These are phyloP conservation scores for Dendryphion nanum DNA, from an alignment of 2,329 filamentous ascomycete genomes.

Conservation along the genomic window DNA sequence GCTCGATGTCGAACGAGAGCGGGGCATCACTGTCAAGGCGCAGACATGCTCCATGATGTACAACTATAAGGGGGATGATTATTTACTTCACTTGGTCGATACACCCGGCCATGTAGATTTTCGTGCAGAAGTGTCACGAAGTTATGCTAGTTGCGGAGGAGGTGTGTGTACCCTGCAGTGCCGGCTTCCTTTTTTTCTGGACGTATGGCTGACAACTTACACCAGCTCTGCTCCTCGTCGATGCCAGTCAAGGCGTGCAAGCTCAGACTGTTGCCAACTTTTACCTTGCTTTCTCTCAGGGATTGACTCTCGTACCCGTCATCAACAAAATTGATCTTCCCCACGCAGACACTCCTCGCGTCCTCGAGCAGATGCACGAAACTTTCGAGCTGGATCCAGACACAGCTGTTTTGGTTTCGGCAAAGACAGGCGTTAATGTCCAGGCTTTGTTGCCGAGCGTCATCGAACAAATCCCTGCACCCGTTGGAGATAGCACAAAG, in stretches of 20 bases:
- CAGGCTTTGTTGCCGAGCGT: conserved; percentile 79
- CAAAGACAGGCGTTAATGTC: conserved; percentile 91
- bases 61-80: conserved; percentile 80
- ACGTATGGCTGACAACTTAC: not conserved
- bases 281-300: conserved; percentile 93
- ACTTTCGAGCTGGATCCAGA: conserved; percentile 85
- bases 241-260: conserved; percentile 94
- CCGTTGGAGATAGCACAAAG: conserved; percentile 68
- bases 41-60: conserved; percentile 99
- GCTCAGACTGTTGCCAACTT: conserved; percentile 99
- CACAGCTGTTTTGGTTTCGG: conserved; percentile 76
- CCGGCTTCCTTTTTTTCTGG: conserved; percentile 7
- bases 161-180: conserved; percentile 13
- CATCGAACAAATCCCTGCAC: conserved; percentile 79
- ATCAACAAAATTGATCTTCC: conserved; percentile 96
- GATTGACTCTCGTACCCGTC: conserved; percentile 81
- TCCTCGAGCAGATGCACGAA: conserved; percentile 79
- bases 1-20: conserved; percentile 91
- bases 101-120: conserved; percentile 98
- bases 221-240: conserved; percentile 80
- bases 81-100: conserved; percentile 91
- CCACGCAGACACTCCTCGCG: conserved; percentile 81
- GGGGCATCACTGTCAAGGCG: conserved; percentile 97
- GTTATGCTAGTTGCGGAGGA: conserved; percentile 93
- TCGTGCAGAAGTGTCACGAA: conserved; percentile 89